Evolutionary conservation across 129 eudicot species (phyloP), one percentile per base, ranked within the genome.

Genomic region (Arctium lappa): DNA sequence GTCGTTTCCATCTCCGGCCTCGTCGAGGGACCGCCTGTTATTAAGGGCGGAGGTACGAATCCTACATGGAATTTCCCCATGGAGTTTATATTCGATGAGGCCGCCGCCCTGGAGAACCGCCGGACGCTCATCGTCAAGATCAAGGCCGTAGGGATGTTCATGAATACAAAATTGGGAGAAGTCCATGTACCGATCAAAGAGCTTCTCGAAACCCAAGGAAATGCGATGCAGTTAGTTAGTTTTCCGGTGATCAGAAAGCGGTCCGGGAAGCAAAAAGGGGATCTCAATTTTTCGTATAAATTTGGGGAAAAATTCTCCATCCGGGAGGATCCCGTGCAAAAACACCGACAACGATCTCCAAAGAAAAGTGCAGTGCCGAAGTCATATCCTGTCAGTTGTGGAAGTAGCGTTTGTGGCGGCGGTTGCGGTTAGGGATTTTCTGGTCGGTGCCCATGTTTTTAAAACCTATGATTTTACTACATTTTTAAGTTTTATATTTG

Each of bases 31-130:
- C 86, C 77, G 53, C 86, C 84, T 11, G 88, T 89, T 27, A 87
- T 86, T 18, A 76, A 78, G 48, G 86, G 82, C 74, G 93, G 89
- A 1, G 88, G 85, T 40, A 65, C 87, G 18, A 80, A 82, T 44
- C 96, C 93, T 10, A 68, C 83, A 5, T 91, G 96, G 96, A 89
- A 91, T 56, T 87, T 79, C 73, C 89, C 91, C 31, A 86, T 89
- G 81, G 79, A 80, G 65, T 89, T 89, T 73, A 74, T 86, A 8
- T 69, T 91, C 18, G 88, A 89, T 3, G 96, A 91, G 75, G 18
- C 80, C 1, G 85, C 85, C 12, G 85, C 80, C 31, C 50, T 34
- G 74, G 76, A 74, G 31, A 84, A 82, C 81, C 88, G 85, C 8
- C 73, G 81, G n/a, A 70, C 77, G 6, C 83, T 89, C 33, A 79